phyloP scores from a whole-genome alignment of 148 eudicot genomes.

The Pouteria glomerata region DNA sequence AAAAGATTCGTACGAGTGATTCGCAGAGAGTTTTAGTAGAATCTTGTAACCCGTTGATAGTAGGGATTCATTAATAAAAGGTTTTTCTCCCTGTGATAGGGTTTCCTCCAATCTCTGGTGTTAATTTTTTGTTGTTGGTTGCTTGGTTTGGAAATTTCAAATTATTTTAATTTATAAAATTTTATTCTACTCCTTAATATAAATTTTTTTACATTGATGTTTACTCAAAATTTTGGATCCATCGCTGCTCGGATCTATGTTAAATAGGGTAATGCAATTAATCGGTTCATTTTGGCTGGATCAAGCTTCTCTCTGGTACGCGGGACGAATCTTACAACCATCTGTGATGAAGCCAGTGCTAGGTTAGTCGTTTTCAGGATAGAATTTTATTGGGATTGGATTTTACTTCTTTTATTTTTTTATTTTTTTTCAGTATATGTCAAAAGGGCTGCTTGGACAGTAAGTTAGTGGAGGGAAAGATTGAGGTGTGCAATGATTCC shows the following conservation, averaged over 20 bases:
- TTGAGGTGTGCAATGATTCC: slow-evolving; percentile 15
- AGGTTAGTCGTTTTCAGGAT: not conserved
- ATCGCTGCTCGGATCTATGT: not conserved
- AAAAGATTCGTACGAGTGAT: not conserved
- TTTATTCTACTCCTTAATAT: too few relatives aligned
- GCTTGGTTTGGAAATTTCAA: too few relatives aligned
- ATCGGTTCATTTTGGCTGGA: slow-evolving; percentile 24
- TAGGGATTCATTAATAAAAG: too few relatives aligned
- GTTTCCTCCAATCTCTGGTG: too few relatives aligned
- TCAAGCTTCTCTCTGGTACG: slow-evolving; percentile 28
- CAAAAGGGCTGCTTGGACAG: not conserved
- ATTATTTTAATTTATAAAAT: too few relatives aligned
- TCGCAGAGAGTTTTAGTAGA: too few relatives aligned
- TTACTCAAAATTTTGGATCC: too few relatives aligned
- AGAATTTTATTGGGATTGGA: not conserved
- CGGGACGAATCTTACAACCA: slow-evolving; percentile 19
- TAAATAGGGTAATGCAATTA: slow-evolving; percentile 36
- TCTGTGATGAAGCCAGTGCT: not conserved
- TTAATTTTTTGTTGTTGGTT: not conserved
- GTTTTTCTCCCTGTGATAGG: too few relatives aligned
- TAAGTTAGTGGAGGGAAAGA: slow-evolving; percentile 14
- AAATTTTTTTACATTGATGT: too few relatives aligned
- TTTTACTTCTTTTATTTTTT: not conserved
- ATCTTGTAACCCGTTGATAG: too few relatives aligned
- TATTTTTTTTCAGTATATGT: slow-evolving; percentile 13